Evolutionary conservation across 805 yeast genomes (phyloP).

Genomic region (Novakomyces olei): DNA sequence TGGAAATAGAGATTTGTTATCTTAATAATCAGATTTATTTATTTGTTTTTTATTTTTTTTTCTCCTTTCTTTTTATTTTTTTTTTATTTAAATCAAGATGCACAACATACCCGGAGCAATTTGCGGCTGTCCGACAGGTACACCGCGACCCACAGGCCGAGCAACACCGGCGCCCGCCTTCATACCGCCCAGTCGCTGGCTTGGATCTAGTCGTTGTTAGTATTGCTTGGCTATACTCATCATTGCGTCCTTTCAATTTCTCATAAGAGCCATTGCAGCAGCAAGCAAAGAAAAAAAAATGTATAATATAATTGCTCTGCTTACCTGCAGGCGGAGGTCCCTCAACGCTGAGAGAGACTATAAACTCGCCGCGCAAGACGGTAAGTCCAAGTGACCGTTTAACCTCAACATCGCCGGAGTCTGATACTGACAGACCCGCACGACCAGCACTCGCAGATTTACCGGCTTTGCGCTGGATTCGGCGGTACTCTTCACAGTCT

Average conservation of each 20-base stretch:
- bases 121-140: slow-evolving; percentile 13
- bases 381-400: slow-evolving; percentile 61
- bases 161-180: slow-evolving; percentile 17
- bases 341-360: slow-evolving; percentile 50
- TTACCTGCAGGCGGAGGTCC: slow-evolving; percentile 31
- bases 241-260: too few relatives aligned
- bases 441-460: slow-evolving; percentile 19
- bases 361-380: slow-evolving; percentile 71
- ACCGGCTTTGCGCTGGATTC: slow-evolving; percentile 28
- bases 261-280: slow-evolving; percentile 18
- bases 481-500: slow-evolving; percentile 65
- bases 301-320: too few relatives aligned
- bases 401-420: slow-evolving; percentile 30
- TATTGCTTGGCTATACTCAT: too few relatives aligned
- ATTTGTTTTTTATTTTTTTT: too few relatives aligned
- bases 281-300: too few relatives aligned
- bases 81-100: slow-evolving; percentile 7
- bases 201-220: slow-evolving; percentile 14
- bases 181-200: slow-evolving; percentile 13
- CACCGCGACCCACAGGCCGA: slow-evolving; percentile 15
- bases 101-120: too few relatives aligned
- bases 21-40: too few relatives aligned
- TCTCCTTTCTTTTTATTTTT: too few relatives aligned
- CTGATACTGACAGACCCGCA: too few relatives aligned
- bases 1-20: slow-evolving; percentile 1